A percentile compares a stretch with the other conserved stretches of the same genome.
Conservation (phyloP, 2,329 filamentous ascomycete genomes). For the Aureobasidium lini region DNA sequence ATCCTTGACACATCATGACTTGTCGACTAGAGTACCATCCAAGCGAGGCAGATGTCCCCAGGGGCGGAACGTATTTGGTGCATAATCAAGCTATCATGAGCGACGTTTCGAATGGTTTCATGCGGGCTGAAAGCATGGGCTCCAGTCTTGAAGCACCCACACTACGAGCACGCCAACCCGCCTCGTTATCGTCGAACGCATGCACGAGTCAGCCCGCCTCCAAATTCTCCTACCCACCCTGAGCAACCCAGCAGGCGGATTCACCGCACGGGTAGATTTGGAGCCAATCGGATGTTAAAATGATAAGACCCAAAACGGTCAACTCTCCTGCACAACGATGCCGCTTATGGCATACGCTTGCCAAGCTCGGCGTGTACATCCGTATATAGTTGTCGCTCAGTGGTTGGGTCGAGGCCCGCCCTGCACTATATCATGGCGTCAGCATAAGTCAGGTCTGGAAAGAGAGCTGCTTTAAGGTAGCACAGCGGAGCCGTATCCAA, state of each 20-base stretch:
- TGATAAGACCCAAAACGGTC: conserved; percentile 10
- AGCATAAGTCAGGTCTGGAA: conserved; percentile 9
- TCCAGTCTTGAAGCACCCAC: conserved; percentile 8
- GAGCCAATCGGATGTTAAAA: background rate
- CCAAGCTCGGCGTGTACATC: background rate
- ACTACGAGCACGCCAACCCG: conserved; percentile 7
- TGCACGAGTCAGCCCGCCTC: conserved; percentile 14
- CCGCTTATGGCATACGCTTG: conserved; percentile 9
- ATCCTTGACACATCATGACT: conserved; percentile 14
- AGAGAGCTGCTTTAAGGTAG: background rate
- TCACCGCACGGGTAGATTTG: background rate
- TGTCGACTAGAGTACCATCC: conserved; percentile 11
- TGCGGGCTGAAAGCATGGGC: conserved; percentile 12
- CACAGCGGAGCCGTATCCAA: conserved; percentile 11
- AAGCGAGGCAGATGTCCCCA: conserved; percentile 12
- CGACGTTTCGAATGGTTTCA: conserved; percentile 14
- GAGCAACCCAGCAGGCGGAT: background rate
- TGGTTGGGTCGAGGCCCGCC: conserved; percentile 2
- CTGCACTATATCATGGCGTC: conserved; percentile 5
- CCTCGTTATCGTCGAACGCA: conserved; percentile 12
- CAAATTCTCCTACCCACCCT: conserved; percentile 9
- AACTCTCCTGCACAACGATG: conserved; percentile 7
- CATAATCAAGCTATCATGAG: conserved; percentile 18
- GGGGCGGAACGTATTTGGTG: conserved; percentile 13
- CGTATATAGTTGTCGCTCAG: conserved; percentile 3